These are phyloP conservation scores for Tylopilus felleus DNA, from an alignment of 768 basidiomycete species.

Conservation along the genomic window DNA sequence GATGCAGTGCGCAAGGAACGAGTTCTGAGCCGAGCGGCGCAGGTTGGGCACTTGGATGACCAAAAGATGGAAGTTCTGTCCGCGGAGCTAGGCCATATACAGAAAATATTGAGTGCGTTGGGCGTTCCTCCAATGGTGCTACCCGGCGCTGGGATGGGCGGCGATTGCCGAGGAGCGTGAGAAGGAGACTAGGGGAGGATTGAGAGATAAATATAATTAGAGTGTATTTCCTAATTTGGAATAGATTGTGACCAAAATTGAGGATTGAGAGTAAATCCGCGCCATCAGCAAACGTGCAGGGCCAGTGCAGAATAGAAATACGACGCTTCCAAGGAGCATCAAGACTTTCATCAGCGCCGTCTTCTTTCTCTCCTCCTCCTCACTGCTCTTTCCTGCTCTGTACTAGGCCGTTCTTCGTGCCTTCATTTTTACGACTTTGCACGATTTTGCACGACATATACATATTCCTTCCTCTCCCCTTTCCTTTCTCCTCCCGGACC, in stretches of 20 bases:
- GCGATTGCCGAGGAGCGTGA: conserved; percentile 2
- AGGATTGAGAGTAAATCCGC: conserved; percentile 8
- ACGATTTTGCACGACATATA: conserved; percentile 71
- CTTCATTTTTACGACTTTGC: conserved; percentile 58
- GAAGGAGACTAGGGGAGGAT: neutral
- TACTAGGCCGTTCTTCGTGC: conserved; percentile 26
- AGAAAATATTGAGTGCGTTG: neutral
- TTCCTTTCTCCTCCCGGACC: conserved; percentile 33
- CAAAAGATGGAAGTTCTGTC: conserved; percentile 9
- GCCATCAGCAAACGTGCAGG: conserved; percentile 26
- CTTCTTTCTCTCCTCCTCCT: conserved; percentile 26
- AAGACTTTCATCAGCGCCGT: conserved; percentile 34
- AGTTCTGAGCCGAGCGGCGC: conserved; percentile 1
- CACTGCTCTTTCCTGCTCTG: conserved; percentile 24
- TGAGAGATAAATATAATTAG: neutral
- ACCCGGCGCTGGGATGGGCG: neutral
- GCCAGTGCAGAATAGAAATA: conserved; percentile 33
- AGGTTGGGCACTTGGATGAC: neutral
- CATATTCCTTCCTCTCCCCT: conserved; percentile 42
- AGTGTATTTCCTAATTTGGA: conserved; percentile 3
- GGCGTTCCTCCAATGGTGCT: neutral
- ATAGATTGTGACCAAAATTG: conserved; percentile 17
- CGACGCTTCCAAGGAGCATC: conserved; percentile 29
- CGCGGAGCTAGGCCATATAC: conserved; percentile 7
- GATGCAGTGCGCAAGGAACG: neutral